These are phyloP conservation scores for Hibiscus tridactylites DNA, from an alignment of 345 rosid genomes.

Conservation along the genomic window DNA sequence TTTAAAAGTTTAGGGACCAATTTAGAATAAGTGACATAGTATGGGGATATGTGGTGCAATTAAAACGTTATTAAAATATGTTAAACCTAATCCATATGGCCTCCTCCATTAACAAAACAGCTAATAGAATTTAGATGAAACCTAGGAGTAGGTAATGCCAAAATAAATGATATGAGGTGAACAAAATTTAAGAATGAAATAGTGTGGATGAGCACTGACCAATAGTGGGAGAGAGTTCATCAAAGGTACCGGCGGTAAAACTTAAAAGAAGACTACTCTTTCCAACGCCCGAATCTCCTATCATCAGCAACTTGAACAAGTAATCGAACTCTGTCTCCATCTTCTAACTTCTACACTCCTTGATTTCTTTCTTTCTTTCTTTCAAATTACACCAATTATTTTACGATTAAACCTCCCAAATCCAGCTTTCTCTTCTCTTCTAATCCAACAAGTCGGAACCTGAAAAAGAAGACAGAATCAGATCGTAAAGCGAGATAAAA, in stretches of 20 bases:
- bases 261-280: constrained; percentile 47
- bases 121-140: too few species aligned
- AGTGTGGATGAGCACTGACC: constrained; percentile 17
- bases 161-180: too few species aligned
- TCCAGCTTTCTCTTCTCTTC: not conserved
- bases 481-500: not conserved
- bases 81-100: too few species aligned
- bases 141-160: too few species aligned
- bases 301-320: constrained; percentile 44
- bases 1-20: too few species aligned
- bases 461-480: not conserved
- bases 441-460: not conserved
- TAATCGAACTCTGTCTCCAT: constrained; percentile 32
- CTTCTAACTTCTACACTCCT: not conserved
- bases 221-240: constrained; percentile 43
- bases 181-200: not conserved
- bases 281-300: constrained; percentile 53
- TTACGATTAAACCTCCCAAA: not conserved
- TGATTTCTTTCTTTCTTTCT: not conserved
- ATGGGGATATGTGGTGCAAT: too few species aligned
- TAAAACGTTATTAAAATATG: too few species aligned
- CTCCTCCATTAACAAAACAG: too few species aligned
- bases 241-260: constrained; percentile 31
- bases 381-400: not conserved
- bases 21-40: too few species aligned